Evolutionary conservation across 164 flowering plant genomes (phyloP).

Genomic region (Euptelea pleiosperma): DNA sequence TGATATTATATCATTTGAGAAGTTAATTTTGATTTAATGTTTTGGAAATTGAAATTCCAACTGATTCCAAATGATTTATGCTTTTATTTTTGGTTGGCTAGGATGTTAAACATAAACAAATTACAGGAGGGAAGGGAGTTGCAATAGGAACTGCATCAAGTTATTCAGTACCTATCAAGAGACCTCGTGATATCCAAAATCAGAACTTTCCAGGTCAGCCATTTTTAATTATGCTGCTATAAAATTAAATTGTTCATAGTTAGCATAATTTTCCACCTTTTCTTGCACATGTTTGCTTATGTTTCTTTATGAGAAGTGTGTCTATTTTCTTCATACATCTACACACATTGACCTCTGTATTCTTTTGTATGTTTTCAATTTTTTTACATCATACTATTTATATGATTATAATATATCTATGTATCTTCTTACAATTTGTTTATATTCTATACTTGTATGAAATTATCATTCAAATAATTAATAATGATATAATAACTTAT

Average conservation of each 20-base stretch:
- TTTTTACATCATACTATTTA: too few relatives aligned
- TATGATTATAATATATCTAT: too few relatives aligned
- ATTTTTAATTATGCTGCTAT: not conserved
- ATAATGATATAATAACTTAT: not conserved
- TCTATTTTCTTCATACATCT: not conserved
- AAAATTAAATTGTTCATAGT: not conserved
- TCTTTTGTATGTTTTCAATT: too few relatives aligned
- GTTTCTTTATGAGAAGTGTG: not conserved
- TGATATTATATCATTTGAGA: not conserved
- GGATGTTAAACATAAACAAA: constrained; percentile 38
- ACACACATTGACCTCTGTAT: too few relatives aligned
- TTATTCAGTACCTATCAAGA: constrained; percentile 33
- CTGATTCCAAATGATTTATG: not conserved
- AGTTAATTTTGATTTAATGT: not conserved
- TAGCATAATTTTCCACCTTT: not conserved
- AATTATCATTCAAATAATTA: too few relatives aligned
- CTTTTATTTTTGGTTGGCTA: constrained; percentile 28
- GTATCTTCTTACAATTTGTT: too few relatives aligned
- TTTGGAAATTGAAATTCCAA: not conserved
- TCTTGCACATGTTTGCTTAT: not conserved
- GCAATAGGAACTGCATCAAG: constrained; percentile 27
- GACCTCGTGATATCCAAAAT: constrained; percentile 37
- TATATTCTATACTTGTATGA: too few relatives aligned
- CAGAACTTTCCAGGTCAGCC: constrained; percentile 53
- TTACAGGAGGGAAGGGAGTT: constrained; percentile 24